Evolutionary conservation across 192 early-diverging fungal species (phyloP).

Genomic region (Umbelopsis sp.): DNA sequence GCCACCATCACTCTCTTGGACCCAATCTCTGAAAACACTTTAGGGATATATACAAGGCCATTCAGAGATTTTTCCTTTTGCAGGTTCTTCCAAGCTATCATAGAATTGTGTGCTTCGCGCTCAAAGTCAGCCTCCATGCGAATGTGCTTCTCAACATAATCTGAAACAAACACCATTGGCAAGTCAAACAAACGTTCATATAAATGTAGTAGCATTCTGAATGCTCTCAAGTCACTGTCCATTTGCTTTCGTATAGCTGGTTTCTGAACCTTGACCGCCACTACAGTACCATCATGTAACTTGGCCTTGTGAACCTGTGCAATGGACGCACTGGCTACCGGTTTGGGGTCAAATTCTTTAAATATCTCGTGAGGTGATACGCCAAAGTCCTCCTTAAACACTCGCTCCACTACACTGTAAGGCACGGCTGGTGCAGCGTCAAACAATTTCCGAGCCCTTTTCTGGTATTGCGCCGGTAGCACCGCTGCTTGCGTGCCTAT

Average conservation of each 20-base stretch:
- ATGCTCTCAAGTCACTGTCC: slow-evolving; percentile 77
- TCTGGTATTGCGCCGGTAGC: slow-evolving; percentile 62
- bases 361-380: slow-evolving; percentile 65
- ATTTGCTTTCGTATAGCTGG: slow-evolving; percentile 87
- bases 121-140: slow-evolving; percentile 88
- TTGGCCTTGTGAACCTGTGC: slow-evolving; percentile 91
- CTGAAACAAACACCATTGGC: slow-evolving; percentile 77
- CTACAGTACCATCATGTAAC: slow-evolving; percentile 63
- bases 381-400: slow-evolving; percentile 72
- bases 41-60: slow-evolving; percentile 72
- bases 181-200: slow-evolving; percentile 84
- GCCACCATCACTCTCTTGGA: slow-evolving; percentile 74
- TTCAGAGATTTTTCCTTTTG: slow-evolving; percentile 53
- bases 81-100: slow-evolving; percentile 57
- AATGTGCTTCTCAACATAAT: slow-evolving; percentile 73
- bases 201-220: slow-evolving; percentile 58
- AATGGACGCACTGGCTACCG: slow-evolving; percentile 90
- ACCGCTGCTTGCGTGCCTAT: slow-evolving; percentile 70
- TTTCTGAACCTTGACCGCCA: slow-evolving; percentile 95
- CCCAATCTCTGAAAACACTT: slow-evolving; percentile 72
- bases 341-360: slow-evolving; percentile 63
- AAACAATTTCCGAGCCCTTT: slow-evolving; percentile 68
- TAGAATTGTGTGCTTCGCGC: slow-evolving; percentile 82
- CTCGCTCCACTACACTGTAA: slow-evolving; percentile 60
- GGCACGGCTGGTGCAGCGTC: slow-evolving; percentile 82